Base-by-base conservation (phyloP, 2,329 filamentous ascomycete genomes). In the Stagonosporopsis vannaccii region DNA sequence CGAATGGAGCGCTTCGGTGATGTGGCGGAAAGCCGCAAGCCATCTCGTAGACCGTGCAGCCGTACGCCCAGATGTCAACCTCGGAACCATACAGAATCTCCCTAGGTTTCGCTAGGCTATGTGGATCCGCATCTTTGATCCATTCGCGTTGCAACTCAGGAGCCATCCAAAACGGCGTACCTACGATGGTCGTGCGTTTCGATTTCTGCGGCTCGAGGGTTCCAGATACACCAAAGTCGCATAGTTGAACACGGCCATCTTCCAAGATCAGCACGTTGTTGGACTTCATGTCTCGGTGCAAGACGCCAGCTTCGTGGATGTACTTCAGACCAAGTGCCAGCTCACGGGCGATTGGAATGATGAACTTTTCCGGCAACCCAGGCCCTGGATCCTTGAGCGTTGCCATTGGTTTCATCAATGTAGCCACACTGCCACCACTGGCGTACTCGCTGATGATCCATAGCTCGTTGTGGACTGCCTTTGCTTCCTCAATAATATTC, bases 381-480 rank as follows among this genome's bases (percentile, higher is more conserved):
- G 70, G 66, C 11, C 62, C 65, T 17, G 63, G 63, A 48, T 67
- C 59, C 33, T 68, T 68, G 28, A 42, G 61, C 51, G 51, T 64
- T 48, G 68, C 62, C 28, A 66, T 62, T 7, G 79, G 82, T 58
- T 81, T 79, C 80, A 87, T 85, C 65, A 89, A 68, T 8, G 86
- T 88, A 56, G 85, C 81, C 6, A 96, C 88, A 73, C 91, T 95
- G 44, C 91, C 91, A 59, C 91, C 91, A 6, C 89, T 90, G 67
- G 91, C 93, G 74, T 93, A 92, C 77, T 95, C 90, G 56, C 90
- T 93, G 52, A 95, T 86, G 80, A 95, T 91, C 91, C 91, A 96
- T 79, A 96, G 88, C 58, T 91, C 86, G 65, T 90, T 87, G 37
- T 90, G 89, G 33, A 94, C 86, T 8, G 90, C 87, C 19, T 93